Conservation (phyloP, 495 filamentous ascomycete genomes). For the Penicillium cosmopolitanum region DNA sequence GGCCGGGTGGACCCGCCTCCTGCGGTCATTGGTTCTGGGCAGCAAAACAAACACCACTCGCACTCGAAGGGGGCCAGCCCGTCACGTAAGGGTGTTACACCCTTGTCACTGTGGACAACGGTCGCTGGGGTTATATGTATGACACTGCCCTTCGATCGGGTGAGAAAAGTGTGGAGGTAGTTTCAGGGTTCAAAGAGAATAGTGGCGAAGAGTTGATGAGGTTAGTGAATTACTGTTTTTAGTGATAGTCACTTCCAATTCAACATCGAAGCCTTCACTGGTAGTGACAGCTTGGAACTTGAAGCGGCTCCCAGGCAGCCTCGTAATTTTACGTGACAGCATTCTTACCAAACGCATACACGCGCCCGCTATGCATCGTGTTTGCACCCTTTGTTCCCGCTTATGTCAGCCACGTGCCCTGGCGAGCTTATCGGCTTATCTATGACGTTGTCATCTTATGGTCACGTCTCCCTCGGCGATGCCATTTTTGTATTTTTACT, state of each 20-base stretch:
- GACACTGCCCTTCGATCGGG: not conserved
- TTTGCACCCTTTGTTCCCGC: slow-evolving; percentile 14
- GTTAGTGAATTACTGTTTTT: too few relatives aligned
- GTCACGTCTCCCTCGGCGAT: slow-evolving; percentile 31
- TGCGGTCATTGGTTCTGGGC: slow-evolving; percentile 5
- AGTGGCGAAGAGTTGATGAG: too few relatives aligned
- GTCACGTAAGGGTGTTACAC: slow-evolving; percentile 3
- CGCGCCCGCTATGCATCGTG: not conserved
- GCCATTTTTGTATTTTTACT: not conserved
- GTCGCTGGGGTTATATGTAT: not conserved
- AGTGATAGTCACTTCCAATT: too few relatives aligned
- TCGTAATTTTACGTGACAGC: not conserved
- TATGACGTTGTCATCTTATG: slow-evolving; percentile 26
- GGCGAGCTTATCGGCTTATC: slow-evolving; percentile 25
- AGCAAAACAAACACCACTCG: slow-evolving; percentile 31
- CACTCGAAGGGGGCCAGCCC: slow-evolving; percentile 3
- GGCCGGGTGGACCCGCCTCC: slow-evolving; percentile 12
- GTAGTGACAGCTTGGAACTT: too few relatives aligned
- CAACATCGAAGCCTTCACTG: too few relatives aligned
- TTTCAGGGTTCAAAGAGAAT: too few relatives aligned
- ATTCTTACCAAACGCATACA: not conserved
- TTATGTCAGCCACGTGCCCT: slow-evolving; percentile 6
- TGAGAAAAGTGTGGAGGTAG: not conserved
- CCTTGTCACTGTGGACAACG: not conserved
- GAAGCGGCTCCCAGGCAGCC: not conserved